These are phyloP conservation scores for Penicillium ucsense DNA, from an alignment of 495 filamentous ascomycete genomes.

Conservation along the genomic window DNA sequence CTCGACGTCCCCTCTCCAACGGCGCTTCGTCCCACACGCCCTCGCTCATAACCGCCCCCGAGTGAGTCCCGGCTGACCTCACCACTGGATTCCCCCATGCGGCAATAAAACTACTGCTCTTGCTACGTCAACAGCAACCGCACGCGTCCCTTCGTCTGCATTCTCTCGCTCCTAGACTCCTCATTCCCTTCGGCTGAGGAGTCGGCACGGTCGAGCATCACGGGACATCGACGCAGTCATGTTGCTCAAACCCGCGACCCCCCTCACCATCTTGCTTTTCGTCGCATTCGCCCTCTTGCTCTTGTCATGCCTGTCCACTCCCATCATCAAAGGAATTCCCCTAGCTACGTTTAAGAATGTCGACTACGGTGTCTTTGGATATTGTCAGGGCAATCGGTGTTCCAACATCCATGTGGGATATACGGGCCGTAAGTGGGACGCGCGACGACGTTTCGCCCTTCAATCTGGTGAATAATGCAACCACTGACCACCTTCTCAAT, in stretches of 20 bases:
- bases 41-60: too few species aligned
- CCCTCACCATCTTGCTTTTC: constrained; percentile 76
- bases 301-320: constrained; percentile 84
- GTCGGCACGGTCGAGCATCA: too few species aligned
- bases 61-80: too few species aligned
- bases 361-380: constrained; percentile 91
- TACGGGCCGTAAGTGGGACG: constrained; percentile 56
- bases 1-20: too few species aligned
- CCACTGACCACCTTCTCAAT: too few species aligned
- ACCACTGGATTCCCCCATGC: too few species aligned
- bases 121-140: too few species aligned
- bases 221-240: constrained; percentile 12
- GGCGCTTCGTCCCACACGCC: too few species aligned
- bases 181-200: too few species aligned
- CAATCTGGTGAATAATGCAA: constrained; percentile 4
- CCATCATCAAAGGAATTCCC: constrained; percentile 77
- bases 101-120: too few species aligned
- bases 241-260: constrained; percentile 84
- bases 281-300: constrained; percentile 77
- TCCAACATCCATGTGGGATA: constrained; percentile 77
- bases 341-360: constrained; percentile 66
- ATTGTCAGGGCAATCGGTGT: constrained; percentile 57
- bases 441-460: constrained; percentile 9
- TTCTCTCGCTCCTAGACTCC: too few species aligned
- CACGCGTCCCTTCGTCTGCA: too few species aligned